phyloP scores from a whole-genome alignment of 2,329 filamentous ascomycete species.

The Aureobasidium pullulans region DNA sequence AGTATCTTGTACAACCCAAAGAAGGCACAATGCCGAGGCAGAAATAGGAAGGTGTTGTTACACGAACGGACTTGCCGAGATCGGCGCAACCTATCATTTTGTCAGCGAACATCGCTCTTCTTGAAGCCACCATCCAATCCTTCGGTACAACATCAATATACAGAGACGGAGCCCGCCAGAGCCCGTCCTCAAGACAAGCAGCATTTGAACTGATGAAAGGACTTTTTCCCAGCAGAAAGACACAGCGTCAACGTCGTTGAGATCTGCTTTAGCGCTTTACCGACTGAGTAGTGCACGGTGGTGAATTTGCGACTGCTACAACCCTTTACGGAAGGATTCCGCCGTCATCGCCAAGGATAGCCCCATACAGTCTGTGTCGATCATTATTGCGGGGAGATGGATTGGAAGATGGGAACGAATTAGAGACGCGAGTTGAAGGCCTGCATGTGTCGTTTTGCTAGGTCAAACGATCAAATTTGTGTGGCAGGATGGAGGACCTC shows the following conservation, averaged over 20 bases:
- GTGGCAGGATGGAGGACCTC: background rate
- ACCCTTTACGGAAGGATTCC: conserved; percentile 5
- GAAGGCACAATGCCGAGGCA: background rate
- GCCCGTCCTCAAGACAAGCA: no score
- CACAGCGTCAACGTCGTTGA: background rate
- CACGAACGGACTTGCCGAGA: conserved; percentile 1
- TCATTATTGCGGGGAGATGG: conserved; percentile 1
- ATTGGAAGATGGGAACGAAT: background rate
- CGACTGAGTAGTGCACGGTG: background rate
- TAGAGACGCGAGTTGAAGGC: conserved; percentile 3
- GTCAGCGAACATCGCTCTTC: background rate
- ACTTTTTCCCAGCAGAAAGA: background rate
- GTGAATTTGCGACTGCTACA: background rate
- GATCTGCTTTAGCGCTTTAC: background rate
- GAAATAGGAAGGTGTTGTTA: conserved; percentile 7
- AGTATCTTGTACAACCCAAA: background rate
- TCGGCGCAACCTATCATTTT: background rate
- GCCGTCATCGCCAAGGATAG: conserved; percentile 5
- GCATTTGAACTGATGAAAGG: background rate
- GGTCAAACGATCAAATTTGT: background rate
- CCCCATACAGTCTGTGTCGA: conserved; percentile 8
- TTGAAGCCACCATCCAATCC: background rate
- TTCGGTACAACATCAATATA: background rate
- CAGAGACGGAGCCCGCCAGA: background rate
- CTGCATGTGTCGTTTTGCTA: conserved; percentile 7